phyloP scores from a whole-genome alignment of 768 basidiomycete genomes.

The Tulasnella sp. region DNA sequence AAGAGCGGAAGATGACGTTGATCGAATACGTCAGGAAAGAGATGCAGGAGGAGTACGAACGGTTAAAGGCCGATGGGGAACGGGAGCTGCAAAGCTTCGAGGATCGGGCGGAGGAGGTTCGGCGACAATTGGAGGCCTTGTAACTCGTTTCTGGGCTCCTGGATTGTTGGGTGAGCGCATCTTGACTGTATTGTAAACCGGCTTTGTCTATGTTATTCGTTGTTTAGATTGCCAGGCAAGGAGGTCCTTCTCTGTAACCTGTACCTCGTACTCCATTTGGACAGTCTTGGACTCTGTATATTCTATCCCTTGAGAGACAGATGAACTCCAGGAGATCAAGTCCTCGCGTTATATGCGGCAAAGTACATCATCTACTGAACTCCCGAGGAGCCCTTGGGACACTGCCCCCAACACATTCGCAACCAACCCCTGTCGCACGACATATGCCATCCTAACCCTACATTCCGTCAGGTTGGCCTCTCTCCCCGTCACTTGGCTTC shows the following conservation, averaged over 20 bases:
- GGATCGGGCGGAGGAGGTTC: conserved; percentile 18
- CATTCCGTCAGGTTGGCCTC: too few relatives aligned
- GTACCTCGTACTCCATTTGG: background rate
- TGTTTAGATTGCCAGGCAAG: background rate
- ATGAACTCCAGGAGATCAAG: too few relatives aligned
- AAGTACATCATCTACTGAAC: too few relatives aligned
- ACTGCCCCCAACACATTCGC: too few relatives aligned
- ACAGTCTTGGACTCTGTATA: background rate
- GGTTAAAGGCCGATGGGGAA: conserved; percentile 23
- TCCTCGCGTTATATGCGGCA: too few relatives aligned
- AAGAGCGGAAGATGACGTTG: conserved; percentile 26
- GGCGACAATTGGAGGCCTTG: conserved; percentile 10
- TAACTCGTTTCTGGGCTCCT: conserved; percentile 15
- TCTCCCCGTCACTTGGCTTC: too few relatives aligned
- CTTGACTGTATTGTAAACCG: background rate
- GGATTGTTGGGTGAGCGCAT: conserved; percentile 5
- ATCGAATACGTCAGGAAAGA: background rate
- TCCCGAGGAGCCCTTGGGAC: too few relatives aligned
- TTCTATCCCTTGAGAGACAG: background rate
- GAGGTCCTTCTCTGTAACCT: background rate
- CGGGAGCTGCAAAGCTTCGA: conserved; percentile 18
- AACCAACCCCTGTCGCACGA: too few relatives aligned
- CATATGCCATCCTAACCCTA: too few relatives aligned
- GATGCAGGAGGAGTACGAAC: conserved; percentile 23
- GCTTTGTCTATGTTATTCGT: conserved; percentile 10